These are phyloP conservation scores for Apiospora malaysiana DNA, from an alignment of 2,329 filamentous ascomycete genomes.

Conservation along the genomic window DNA sequence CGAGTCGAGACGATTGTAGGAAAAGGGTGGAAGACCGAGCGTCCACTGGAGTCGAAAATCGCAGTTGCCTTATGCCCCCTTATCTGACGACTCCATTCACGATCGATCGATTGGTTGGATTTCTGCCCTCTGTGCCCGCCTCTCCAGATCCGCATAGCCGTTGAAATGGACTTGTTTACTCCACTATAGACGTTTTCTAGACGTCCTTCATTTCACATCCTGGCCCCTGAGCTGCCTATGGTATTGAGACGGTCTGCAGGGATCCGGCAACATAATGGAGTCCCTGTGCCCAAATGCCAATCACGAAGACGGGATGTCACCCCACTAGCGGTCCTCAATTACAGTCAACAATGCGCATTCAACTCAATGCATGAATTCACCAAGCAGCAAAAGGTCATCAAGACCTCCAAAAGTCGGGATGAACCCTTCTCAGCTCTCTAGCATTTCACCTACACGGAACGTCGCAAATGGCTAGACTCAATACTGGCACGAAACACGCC, in stretches of 20 bases:
- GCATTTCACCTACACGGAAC: slow-evolving; percentile 18
- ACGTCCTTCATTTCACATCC: neutral
- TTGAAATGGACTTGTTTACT: no score
- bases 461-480: slow-evolving; percentile 22
- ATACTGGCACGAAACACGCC: slow-evolving; percentile 20
- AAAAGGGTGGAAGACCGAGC: no score
- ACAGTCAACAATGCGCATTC: slow-evolving; percentile 22
- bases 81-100: no score
- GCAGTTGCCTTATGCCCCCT: no score
- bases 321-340: slow-evolving; percentile 26
- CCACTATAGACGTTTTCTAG: neutral
- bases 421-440: neutral
- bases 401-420: slow-evolving; percentile 1
- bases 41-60: no score
- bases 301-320: slow-evolving; percentile 20
- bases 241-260: neutral
- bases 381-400: slow-evolving; percentile 20
- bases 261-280: neutral
- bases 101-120: no score
- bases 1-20: no score
- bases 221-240: neutral
- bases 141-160: no score
- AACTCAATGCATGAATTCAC: slow-evolving; percentile 13
- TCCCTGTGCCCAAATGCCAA: slow-evolving; percentile 9
- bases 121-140: no score